Conservation (phyloP, 2,329 filamentous ascomycete species). For the Colletotrichum ledebouriae region DNA sequence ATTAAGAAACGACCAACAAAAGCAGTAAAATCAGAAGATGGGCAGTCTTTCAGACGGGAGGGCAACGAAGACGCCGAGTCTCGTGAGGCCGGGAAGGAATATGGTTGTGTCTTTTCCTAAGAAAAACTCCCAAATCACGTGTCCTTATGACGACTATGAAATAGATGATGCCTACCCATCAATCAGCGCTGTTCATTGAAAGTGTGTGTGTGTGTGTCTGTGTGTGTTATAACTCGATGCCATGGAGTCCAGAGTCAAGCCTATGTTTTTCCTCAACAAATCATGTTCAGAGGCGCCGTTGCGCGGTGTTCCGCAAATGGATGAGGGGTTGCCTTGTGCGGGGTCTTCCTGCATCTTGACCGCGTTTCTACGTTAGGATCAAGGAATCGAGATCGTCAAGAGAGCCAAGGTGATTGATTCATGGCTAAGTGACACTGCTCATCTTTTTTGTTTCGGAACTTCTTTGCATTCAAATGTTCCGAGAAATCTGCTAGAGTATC, state of each 20-base stretch:
- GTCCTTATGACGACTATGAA: constrained; percentile 40
- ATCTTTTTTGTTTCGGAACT: no score
- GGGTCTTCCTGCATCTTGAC: not conserved
- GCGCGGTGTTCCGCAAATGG: not conserved
- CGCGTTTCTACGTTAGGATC: not conserved
- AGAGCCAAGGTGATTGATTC: no score
- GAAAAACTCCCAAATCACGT: constrained; percentile 35
- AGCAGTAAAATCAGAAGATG: constrained; percentile 41
- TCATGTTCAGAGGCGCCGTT: not conserved
- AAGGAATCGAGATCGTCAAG: constrained; percentile 8
- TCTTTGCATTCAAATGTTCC: no score
- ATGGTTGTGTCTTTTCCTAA: constrained; percentile 40
- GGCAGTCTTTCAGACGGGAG: constrained; percentile 38
- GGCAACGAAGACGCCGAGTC: constrained; percentile 28
- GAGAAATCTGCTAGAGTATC: no score
- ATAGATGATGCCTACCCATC: constrained; percentile 42
- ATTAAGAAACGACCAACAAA: constrained; percentile 39
- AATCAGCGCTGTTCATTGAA: not conserved
- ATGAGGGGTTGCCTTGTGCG: constrained; percentile 14
- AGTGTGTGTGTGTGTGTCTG: not conserved
- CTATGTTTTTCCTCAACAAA: not conserved
- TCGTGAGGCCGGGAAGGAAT: constrained; percentile 33
- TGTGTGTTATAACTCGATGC: no score
- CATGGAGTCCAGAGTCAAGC: no score
- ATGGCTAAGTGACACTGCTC: no score